These are phyloP conservation scores for Starmerella bombi DNA, from an alignment of 805 yeast genomes.

Conservation along the genomic window DNA sequence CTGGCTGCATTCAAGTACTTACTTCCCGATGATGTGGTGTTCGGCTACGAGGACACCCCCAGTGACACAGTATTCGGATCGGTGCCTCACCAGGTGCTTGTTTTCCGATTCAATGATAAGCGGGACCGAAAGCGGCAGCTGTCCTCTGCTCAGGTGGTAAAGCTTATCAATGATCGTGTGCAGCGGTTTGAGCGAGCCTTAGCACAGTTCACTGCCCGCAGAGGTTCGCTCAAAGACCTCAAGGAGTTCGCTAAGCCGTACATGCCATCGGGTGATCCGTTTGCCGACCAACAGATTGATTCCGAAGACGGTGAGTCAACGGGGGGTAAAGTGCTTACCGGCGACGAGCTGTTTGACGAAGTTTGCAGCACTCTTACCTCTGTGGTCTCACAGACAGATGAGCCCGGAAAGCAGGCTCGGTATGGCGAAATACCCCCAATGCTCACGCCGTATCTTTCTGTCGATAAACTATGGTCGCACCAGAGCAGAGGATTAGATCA, in stretches of 20 bases:
- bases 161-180: conserved; percentile 12
- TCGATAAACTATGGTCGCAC: conserved; percentile 55
- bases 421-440: conserved; percentile 20
- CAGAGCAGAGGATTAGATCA: conserved; percentile 61
- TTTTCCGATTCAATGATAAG: conserved; percentile 68
- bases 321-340: neutral
- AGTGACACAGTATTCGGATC: conserved; percentile 29
- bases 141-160: conserved; percentile 1
- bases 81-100: conserved; percentile 39
- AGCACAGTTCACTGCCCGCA: conserved; percentile 6
- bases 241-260: neutral
- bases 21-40: conserved; percentile 55
- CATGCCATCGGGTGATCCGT: conserved; percentile 3
- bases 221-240: conserved; percentile 6
- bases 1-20: conserved; percentile 49
- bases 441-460: conserved; percentile 32
- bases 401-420: conserved; percentile 21
- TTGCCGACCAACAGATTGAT: neutral
- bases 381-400: conserved; percentile 49
- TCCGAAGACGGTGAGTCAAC: no score
- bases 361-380: conserved; percentile 18
- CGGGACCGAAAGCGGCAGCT: conserved; percentile 30
- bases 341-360: conserved; percentile 1
- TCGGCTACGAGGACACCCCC: conserved; percentile 62
- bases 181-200: conserved; percentile 13